Evolutionary conservation across 768 basidiomycete species (phyloP).

Genomic region (Lactarius hengduanensis): DNA sequence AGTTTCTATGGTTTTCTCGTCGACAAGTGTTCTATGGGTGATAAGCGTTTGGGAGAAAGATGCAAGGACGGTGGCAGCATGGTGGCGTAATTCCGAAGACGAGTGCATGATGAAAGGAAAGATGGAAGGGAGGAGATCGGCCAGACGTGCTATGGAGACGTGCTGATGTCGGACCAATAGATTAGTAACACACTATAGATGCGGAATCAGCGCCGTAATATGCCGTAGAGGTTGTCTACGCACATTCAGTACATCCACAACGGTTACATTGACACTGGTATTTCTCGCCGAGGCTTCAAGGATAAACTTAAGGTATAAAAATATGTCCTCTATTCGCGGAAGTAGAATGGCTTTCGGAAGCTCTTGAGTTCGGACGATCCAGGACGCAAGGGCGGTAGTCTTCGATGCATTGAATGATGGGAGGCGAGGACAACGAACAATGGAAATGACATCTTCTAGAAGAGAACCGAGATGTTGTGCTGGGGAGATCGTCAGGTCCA

Average conservation of each 20-base stretch:
- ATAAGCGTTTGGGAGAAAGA: slow-evolving; percentile 21
- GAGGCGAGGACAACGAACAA: slow-evolving; percentile 1
- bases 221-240: background rate
- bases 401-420: slow-evolving; percentile 12
- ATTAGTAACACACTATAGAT: slow-evolving; percentile 19
- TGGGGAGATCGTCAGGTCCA: background rate
- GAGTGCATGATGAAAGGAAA: slow-evolving; percentile 20
- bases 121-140: slow-evolving; percentile 19
- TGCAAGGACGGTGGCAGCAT: slow-evolving; percentile 14
- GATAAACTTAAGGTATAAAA: slow-evolving; percentile 12
- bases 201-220: background rate
- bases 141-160: slow-evolving; percentile 7
- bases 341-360: slow-evolving; percentile 17
- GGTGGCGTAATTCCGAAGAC: slow-evolving; percentile 21
- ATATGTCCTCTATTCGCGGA: slow-evolving; percentile 15
- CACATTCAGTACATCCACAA: slow-evolving; percentile 21
- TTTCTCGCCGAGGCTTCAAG: slow-evolving; percentile 11
- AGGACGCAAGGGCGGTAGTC: slow-evolving; percentile 12
- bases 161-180: slow-evolving; percentile 14
- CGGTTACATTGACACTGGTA: slow-evolving; percentile 8
- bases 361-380: slow-evolving; percentile 20
- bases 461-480: slow-evolving; percentile 19
- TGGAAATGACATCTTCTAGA: slow-evolving; percentile 15
- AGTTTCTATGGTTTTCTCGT: slow-evolving; percentile 8
- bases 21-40: slow-evolving; percentile 5